phyloP scores from a whole-genome alignment of 495 filamentous ascomycete species.

The Talaromyces ruber region DNA sequence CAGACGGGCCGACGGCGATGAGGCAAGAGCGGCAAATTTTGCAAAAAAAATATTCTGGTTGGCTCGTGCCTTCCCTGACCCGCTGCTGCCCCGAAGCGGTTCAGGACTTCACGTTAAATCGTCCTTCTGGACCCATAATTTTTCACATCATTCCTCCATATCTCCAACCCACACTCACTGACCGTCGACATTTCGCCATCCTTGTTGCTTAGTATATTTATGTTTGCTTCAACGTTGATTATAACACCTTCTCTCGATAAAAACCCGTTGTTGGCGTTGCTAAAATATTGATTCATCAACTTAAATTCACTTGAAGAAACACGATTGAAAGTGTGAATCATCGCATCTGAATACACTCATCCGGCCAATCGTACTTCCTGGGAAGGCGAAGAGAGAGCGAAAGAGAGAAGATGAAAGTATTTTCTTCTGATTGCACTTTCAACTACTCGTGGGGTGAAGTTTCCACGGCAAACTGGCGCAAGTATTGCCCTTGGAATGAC shows the following conservation, averaged over 20 bases:
- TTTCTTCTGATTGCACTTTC: conserved; percentile 78
- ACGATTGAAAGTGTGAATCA: background rate
- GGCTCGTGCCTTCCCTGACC: background rate
- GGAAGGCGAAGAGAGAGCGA: conserved; percentile 6
- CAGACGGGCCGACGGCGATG: background rate
- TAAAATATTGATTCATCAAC: background rate
- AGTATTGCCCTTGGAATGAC: conserved; percentile 98
- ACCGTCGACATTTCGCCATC: background rate
- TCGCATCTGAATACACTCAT: background rate
- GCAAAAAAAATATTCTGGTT: background rate
- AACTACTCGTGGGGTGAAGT: conserved; percentile 98
- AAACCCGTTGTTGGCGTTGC: background rate
- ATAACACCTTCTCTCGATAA: background rate
- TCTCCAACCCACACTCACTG: background rate
- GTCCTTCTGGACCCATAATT: background rate
- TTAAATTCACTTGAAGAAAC: background rate
- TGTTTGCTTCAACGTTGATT: background rate
- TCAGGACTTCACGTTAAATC: background rate
- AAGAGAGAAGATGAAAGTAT: conserved; percentile 71
- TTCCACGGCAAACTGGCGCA: conserved; percentile 97
- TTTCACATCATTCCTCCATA: background rate
- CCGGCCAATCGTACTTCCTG: background rate
- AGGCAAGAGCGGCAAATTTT: background rate
- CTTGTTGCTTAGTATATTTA: background rate
- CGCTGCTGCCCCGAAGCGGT: background rate